phyloP scores from a whole-genome alignment of 202 grass and related monocot genomes.

The Zizania palustris region DNA sequence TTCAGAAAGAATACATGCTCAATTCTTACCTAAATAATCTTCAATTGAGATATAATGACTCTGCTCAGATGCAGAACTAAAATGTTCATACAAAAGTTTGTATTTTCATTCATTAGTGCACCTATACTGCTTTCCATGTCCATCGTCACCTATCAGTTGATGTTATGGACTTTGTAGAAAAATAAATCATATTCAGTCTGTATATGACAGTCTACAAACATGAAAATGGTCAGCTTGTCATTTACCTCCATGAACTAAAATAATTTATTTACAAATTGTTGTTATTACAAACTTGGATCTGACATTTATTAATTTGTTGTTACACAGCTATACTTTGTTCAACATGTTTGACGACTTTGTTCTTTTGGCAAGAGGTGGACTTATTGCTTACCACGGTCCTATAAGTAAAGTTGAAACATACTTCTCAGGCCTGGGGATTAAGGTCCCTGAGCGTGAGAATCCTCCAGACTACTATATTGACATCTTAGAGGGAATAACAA shows the following conservation, averaged over 20 bases:
- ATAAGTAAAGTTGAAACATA: constrained; percentile 70
- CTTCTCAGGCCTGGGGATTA: constrained; percentile 67
- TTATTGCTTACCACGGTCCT: constrained; percentile 75
- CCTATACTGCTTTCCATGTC: constrained; percentile 19
- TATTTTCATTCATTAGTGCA: constrained; percentile 8
- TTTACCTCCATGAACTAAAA: constrained; percentile 19
- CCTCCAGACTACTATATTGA: constrained; percentile 91
- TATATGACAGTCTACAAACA: not conserved
- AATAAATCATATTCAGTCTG: not conserved
- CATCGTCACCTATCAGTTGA: constrained; percentile 22
- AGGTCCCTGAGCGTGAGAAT: constrained; percentile 75
- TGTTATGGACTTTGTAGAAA: constrained; percentile 4
- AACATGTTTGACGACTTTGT: constrained; percentile 88
- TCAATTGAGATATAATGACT: constrained; percentile 24
- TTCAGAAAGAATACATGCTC: constrained; percentile 3
- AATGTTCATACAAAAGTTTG: not conserved
- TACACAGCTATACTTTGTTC: constrained; percentile 80
- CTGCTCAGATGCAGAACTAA: constrained; percentile 16
- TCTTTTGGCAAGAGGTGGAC: constrained; percentile 85
- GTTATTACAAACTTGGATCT: constrained; percentile 41
- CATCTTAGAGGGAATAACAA: constrained; percentile 77
- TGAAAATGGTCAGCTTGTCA: not conserved
- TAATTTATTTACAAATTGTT: not conserved
- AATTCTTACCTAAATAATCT: constrained; percentile 5
- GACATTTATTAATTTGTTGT: constrained; percentile 37